phyloP scores from a whole-genome alignment of 139 green algal genomes.

The Picochlorum sp. region DNA sequence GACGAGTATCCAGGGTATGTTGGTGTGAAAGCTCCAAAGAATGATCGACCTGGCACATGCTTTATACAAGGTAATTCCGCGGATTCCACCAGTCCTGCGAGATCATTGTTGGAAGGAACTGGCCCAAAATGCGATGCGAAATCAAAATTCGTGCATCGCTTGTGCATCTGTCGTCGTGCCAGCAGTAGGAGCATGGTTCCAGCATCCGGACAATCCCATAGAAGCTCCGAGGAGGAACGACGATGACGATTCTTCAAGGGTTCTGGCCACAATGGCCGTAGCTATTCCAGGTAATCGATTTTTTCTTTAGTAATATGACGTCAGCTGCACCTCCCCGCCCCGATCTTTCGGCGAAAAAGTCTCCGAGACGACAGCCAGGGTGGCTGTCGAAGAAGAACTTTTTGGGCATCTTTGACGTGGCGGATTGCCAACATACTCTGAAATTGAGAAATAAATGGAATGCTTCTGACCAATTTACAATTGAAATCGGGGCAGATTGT shows the following conservation, averaged over 20 bases:
- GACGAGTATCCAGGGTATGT: conserved; percentile 43
- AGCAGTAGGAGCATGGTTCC: no score
- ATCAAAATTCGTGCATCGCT: no score
- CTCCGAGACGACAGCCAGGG: no score
- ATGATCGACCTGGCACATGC: conserved; percentile 53
- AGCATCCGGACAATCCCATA: no score
- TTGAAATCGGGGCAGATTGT: neutral
- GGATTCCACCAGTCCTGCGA: neutral
- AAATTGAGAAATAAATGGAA: conserved; percentile 10
- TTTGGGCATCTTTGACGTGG: conserved; percentile 6
- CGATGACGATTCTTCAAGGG: no score
- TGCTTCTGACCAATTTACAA: neutral
- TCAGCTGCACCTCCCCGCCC: no score
- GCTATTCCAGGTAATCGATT: no score
- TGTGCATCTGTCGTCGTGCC: no score
- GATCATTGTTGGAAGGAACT: neutral
- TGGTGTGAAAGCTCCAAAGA: conserved; percentile 46
- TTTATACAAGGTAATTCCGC: conserved; percentile 5
- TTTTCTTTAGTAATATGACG: no score
- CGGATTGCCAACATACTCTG: neutral
- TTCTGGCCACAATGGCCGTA: no score
- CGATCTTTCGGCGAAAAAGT: no score
- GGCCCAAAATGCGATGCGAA: neutral
- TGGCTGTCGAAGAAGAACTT: neutral
- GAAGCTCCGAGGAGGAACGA: no score